These are phyloP conservation scores for Sporisorium scitamineum DNA, from an alignment of 1,284 basidiomycete species.

Conservation along the genomic window DNA sequence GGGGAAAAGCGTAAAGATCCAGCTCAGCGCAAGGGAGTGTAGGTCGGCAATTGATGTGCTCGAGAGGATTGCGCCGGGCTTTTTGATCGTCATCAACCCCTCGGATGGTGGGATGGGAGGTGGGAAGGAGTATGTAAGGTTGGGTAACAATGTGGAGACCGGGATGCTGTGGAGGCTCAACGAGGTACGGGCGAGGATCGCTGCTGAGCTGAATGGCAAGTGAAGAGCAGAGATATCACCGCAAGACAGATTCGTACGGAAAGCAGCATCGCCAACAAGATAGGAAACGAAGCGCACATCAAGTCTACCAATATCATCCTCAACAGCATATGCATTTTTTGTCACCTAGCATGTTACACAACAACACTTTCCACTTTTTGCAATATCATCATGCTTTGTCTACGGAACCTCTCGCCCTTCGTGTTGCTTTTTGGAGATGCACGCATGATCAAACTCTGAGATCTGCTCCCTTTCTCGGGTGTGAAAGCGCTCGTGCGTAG, in stretches of 20 bases:
- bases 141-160: constrained; percentile 20
- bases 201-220: constrained; percentile 21
- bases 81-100: constrained; percentile 39
- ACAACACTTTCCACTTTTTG: background rate
- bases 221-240: background rate
- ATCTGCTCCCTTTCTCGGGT: background rate
- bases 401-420: too few relatives aligned
- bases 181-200: constrained; percentile 21
- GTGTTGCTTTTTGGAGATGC: too few relatives aligned
- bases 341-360: background rate
- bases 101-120: background rate
- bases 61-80: constrained; percentile 45
- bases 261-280: background rate
- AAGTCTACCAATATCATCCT: background rate
- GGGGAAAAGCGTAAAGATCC: constrained; percentile 43
- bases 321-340: too few relatives aligned
- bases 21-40: constrained; percentile 51
- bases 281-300: background rate
- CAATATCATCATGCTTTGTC: background rate
- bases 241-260: background rate
- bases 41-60: constrained; percentile 39
- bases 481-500: background rate
- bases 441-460: background rate
- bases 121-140: constrained; percentile 31
- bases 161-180: constrained; percentile 32